Percentiles rank a stretch among this genome's conserved stretches.
Evolutionary conservation across 495 filamentous ascomycete genomes (phyloP).

Genomic region (Xylaria telfairii): DNA sequence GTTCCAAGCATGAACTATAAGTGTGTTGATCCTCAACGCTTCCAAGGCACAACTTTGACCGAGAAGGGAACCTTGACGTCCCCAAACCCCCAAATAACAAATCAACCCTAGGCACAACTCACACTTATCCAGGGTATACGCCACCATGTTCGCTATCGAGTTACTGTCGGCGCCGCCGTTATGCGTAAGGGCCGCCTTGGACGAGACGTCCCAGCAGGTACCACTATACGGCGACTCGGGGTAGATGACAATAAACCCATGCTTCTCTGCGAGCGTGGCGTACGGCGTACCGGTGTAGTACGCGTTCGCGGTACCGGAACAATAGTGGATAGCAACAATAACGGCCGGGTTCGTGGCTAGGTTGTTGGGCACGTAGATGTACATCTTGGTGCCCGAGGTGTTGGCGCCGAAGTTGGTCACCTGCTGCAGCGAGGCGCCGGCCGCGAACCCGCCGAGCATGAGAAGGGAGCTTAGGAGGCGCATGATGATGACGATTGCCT

Average conservation of each 20-base stretch:
- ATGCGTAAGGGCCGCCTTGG: conserved; percentile 55
- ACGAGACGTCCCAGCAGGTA: conserved; percentile 66
- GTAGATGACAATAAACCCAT: conserved; percentile 66
- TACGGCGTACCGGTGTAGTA: conserved; percentile 58
- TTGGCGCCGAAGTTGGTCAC: conserved; percentile 50
- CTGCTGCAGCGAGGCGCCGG: conserved; percentile 41
- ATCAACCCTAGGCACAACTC: neutral
- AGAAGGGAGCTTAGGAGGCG: neutral
- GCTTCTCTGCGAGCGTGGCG: conserved; percentile 53
- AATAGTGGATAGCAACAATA: conserved; percentile 62
- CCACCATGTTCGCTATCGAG: conserved; percentile 66
- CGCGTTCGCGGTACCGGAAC: conserved; percentile 56
- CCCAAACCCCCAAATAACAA: neutral
- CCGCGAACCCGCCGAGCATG: conserved; percentile 15
- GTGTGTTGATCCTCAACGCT: neutral
- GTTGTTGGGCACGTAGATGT: conserved; percentile 52
- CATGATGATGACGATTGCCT: conserved; percentile 9
- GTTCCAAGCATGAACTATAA: neutral
- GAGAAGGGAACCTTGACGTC: neutral
- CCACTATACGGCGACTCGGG: conserved; percentile 54
- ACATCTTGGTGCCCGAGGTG: conserved; percentile 47
- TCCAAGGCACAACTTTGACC: neutral
- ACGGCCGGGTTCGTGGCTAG: conserved; percentile 52
- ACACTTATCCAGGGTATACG: conserved; percentile 51
- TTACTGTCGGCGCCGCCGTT: conserved; percentile 61